Base-by-base conservation (phyloP, 2,329 filamentous ascomycete species). In the Colletotrichum sp. region DNA sequence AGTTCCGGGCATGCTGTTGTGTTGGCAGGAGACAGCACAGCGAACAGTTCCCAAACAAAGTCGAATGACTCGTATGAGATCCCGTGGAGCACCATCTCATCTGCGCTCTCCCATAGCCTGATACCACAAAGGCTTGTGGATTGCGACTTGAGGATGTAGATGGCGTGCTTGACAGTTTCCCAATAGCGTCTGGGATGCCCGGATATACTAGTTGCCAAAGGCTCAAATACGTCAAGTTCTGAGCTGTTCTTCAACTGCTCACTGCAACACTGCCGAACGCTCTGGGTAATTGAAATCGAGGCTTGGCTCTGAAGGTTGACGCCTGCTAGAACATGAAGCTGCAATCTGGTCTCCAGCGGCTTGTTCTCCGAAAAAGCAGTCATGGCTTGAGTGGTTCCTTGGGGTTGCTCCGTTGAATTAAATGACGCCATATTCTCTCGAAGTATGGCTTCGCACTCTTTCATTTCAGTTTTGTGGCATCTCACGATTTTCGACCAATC, bases 331-430 rank as follows among this genome's bases (percentile, higher is more conserved):
- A 52, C 3, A 2, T 52, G n/a, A 24, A 21, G n/a, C 44, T 52
- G 44, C 12, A 13, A 1, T 2, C 44, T 52, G 44, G n/a, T 0
- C 0, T 6, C 0, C 6, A 4, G 44, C 10, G n/a, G 44, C 6
- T 6, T 15, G 10, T 3, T 16, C 1, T 49, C 44, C n/a, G 44
- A 7, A 24, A 52, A 21, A 10, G 9, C 12, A 5, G 44, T 13
- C n/a, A 13, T 15, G 6, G 44, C 44, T 21, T 5, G n/a, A 52
- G n/a, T 13, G 12, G 44, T 21, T 13, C 3, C 10, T 52, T 0
- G 44, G 12, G 44, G 6, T 13, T 52, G 44, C 1, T 21, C 44
- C n/a, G 44, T 13, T 52, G 6, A 52, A 21, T 2, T 13, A 5
- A 52, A 52, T 12, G 44, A 52, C 12, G 44, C 44, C 44, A 52